phyloP scores from a whole-genome alignment of 2,329 filamentous ascomycete species.

The Aspergillus felis region DNA sequence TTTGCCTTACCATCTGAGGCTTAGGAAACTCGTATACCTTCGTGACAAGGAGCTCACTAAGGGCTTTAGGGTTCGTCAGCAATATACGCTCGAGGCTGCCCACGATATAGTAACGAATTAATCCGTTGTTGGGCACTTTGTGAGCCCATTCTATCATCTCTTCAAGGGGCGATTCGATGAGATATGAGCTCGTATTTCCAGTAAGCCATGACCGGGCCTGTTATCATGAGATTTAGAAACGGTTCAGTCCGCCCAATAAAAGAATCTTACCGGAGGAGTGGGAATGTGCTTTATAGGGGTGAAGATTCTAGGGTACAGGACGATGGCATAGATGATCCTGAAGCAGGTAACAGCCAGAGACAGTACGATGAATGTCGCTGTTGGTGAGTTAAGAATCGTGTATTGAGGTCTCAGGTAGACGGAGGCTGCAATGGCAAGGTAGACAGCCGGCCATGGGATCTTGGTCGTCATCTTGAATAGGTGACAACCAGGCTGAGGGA shows the following conservation, averaged over 20 bases:
- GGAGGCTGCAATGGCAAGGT: conserved; percentile 13
- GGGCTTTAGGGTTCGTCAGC: conserved; percentile 58
- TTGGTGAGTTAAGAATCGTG: conserved; percentile 25
- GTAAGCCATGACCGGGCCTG: conserved; percentile 42
- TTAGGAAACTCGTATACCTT: conserved; percentile 69
- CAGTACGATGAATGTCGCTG: conserved; percentile 19
- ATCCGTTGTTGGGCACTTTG: conserved; percentile 61
- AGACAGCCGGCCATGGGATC: conserved; percentile 11
- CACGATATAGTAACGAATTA: conserved; percentile 63
- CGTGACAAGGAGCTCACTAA: conserved; percentile 66
- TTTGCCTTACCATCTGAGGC: conserved; percentile 47
- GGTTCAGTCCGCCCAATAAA: conserved; percentile 1
- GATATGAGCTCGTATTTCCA: conserved; percentile 41
- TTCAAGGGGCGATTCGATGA: conserved; percentile 38
- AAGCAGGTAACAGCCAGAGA: conserved; percentile 19
- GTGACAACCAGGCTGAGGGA: neutral
- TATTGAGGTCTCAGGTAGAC: conserved; percentile 9
- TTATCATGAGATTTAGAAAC: conserved; percentile 1
- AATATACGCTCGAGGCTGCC: conserved; percentile 63
- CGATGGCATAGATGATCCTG: conserved; percentile 30
- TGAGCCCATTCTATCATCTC: conserved; percentile 50
- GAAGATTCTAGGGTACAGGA: conserved; percentile 57
- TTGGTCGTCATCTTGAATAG: conserved; percentile 1
- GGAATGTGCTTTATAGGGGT: conserved; percentile 58
- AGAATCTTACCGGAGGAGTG: conserved; percentile 43